phyloP scores from a whole-genome alignment of 2,329 filamentous ascomycete genomes.

The Monosporascus sp. region DNA sequence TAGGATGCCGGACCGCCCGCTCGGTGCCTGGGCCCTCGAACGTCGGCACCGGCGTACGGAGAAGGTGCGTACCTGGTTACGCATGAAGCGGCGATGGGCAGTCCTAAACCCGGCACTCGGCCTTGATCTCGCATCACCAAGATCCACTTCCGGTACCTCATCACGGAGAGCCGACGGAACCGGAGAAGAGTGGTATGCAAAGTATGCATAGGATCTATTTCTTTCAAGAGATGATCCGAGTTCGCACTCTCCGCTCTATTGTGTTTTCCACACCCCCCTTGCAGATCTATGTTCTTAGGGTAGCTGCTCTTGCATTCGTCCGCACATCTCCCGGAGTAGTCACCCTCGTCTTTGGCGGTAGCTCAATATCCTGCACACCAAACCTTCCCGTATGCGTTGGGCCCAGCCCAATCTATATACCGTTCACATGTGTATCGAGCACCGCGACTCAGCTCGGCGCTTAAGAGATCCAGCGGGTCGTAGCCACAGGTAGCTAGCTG shows the following conservation, averaged over 20 bases:
- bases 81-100: no score
- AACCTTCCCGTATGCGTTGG: neutral
- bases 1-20: no score
- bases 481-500: no score
- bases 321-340: neutral
- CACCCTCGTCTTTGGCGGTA: neutral
- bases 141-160: neutral
- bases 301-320: neutral
- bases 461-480: neutral
- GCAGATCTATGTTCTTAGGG: neutral
- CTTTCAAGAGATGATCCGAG: neutral
- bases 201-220: neutral
- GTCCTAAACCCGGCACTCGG: no score
- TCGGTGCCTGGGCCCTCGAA: no score
- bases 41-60: no score
- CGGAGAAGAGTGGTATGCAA: neutral
- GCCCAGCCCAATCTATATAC: neutral
- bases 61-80: no score
- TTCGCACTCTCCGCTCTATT: neutral
- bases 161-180: neutral
- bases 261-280: no score
- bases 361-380: conserved; percentile 1
- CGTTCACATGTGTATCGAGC: neutral
- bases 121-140: neutral
- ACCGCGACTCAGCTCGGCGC: neutral